These are phyloP conservation scores for Solanum aculeatissimum DNA, from an alignment of 305 asterid genomes.

Conservation along the genomic window DNA sequence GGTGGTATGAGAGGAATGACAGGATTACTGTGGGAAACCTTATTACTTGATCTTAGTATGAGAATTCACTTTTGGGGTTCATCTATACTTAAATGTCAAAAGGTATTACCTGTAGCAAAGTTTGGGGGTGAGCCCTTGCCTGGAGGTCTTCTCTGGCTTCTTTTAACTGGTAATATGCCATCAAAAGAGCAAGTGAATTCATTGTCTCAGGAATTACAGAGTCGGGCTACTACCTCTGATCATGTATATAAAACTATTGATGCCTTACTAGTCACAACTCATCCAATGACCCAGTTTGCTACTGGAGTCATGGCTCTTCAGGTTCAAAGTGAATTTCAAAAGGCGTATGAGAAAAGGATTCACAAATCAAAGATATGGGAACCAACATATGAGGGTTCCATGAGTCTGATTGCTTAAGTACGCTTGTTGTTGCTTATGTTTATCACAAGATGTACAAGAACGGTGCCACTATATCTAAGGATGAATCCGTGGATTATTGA, in stretches of 20 bases:
- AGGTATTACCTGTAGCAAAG: slow-evolving; percentile 75
- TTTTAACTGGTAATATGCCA: slow-evolving; percentile 93
- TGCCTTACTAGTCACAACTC: slow-evolving; percentile 65
- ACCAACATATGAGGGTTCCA: slow-evolving; percentile 71
- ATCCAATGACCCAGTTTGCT: slow-evolving; percentile 91
- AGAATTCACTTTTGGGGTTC: slow-evolving; percentile 92
- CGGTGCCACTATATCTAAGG: slow-evolving; percentile 47
- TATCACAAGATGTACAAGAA: slow-evolving; percentile 80
- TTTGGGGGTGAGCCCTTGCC: slow-evolving; percentile 96
- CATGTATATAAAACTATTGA: slow-evolving; percentile 74
- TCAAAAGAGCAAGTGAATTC: slow-evolving; percentile 73
- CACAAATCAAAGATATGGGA: slow-evolving; percentile 86
- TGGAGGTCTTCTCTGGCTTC: slow-evolving; percentile 99
- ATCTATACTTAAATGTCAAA: slow-evolving; percentile 97
- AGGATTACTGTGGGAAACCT: slow-evolving; percentile 90
- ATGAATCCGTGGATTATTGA: slow-evolving; percentile 74
- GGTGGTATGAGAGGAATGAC: slow-evolving; percentile 99
- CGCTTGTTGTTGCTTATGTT: slow-evolving; percentile 59
- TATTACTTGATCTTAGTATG: slow-evolving; percentile 85
- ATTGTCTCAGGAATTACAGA: slow-evolving; percentile 54
- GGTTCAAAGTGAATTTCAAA: slow-evolving; percentile 85
- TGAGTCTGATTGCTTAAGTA: slow-evolving; percentile 77
- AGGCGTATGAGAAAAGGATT: slow-evolving; percentile 83
- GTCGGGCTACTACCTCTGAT: slow-evolving; percentile 74
- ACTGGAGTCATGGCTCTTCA: slow-evolving; percentile 95